Base-by-base conservation (phyloP, 176 grass and related monocot species). In the Carex scoparia region DNA sequence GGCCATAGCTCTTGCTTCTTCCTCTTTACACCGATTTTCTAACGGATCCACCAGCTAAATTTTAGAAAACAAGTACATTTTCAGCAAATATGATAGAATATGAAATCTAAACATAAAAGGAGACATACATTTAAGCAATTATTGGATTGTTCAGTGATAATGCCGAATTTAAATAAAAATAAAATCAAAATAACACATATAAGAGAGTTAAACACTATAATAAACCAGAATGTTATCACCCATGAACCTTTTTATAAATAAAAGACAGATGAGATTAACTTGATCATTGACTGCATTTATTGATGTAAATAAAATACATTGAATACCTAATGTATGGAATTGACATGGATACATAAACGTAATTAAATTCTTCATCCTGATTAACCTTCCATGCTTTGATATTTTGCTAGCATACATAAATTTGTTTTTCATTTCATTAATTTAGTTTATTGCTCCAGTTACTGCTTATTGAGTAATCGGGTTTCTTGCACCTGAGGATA, bases 21-120 rank as follows among this genome's bases (percentile, higher is more conserved):
- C 93, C 59, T 99, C 93, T 88, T 94, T 92, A 69, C 88, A 95
- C 84, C 96, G 89, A 74, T 85, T 89, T 89, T 99, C 96, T 74
- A 99, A 89, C 7, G 93, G 93, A 92, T 99, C 96, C 87, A 99
- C 96, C 85, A 99, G 87, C 96, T 99, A 72, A 72, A 15, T 82
- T 38, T 18, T 5, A 90, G 15, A 48, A 18, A 46, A 82, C 13
- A 73, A 32, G 44, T 14, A 75, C 13, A 85, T 56, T 46, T 64
- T 13, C 62, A 66, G 82, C 54, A 68, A 79, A 65, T 72, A 72
- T 48, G 69, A 72, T 13, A 57, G 0, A 73, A 61, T 84, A 54
- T 15, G 40, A 64, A 42, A 46, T 31, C 49, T 38, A 80, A 78
- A 33, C 60, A 40, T 49, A 80, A 61, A 48, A 56, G 33, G 77